phyloP scores from a whole-genome alignment of 78 protist species.

The Mantamonas sphyraenae region DNA sequence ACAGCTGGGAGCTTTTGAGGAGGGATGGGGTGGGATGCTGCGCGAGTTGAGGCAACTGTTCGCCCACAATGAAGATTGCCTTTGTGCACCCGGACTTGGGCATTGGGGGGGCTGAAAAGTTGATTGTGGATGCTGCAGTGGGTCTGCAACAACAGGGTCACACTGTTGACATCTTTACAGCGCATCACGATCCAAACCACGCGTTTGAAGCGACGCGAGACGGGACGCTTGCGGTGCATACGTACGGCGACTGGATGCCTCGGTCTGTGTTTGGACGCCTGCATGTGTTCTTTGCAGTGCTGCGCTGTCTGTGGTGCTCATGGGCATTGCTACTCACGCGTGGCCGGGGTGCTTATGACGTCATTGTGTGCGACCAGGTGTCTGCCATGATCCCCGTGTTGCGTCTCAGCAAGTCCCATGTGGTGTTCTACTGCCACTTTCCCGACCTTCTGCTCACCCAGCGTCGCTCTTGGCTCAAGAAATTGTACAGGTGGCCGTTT shows the following conservation, averaged over 20 bases:
- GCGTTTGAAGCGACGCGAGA: constrained; percentile 84
- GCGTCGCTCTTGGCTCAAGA: constrained; percentile 24
- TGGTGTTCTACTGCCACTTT: constrained; percentile 96
- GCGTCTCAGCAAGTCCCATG: constrained; percentile 2
- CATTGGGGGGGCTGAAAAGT: constrained; percentile 90
- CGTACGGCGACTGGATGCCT: constrained; percentile 62
- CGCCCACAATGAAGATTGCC: constrained; percentile 5
- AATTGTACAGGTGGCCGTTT: constrained; percentile 79
- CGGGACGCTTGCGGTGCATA: constrained; percentile 61
- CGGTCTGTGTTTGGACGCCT: constrained; percentile 10
- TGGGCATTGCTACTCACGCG: neutral
- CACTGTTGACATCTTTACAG: constrained; percentile 70
- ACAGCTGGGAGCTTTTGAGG: too few species aligned
- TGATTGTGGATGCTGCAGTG: constrained; percentile 88
- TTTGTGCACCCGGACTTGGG: constrained; percentile 43
- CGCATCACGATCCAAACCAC: constrained; percentile 75
- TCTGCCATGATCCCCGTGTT: constrained; percentile 22
- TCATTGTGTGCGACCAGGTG: constrained; percentile 39
- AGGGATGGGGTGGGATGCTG: too few species aligned
- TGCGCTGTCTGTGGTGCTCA: constrained; percentile 8
- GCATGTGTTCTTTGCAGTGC: constrained; percentile 19
- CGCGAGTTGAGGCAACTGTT: too few species aligned
- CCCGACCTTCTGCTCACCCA: constrained; percentile 79
- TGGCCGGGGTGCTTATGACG: neutral
- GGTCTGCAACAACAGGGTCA: constrained; percentile 62